These are phyloP conservation scores for Erodium trifolium DNA, from an alignment of 441 rosid genomes.

Conservation along the genomic window DNA sequence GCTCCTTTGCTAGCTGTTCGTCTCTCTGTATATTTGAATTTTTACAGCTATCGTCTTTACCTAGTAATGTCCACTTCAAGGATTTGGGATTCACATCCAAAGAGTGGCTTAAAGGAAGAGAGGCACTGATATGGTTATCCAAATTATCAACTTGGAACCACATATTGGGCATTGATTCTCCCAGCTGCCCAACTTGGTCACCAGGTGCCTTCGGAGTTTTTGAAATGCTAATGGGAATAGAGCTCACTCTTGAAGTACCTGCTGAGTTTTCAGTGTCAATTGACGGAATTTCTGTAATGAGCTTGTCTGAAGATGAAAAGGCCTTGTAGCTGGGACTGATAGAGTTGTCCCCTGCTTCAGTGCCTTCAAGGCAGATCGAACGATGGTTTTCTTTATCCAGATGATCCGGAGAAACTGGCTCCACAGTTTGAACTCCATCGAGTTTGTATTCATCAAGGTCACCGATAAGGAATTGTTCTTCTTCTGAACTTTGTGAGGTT, in stretches of 20 bases:
- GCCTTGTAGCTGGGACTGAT: slow-evolving; percentile 20
- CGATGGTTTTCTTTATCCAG: slow-evolving; percentile 22
- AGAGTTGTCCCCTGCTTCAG: slow-evolving; percentile 20
- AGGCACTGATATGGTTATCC: slow-evolving; percentile 18
- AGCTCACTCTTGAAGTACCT: slow-evolving; percentile 26
- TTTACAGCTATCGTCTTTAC: slow-evolving; percentile 28
- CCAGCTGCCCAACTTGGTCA: slow-evolving; percentile 35
- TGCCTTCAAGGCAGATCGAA: slow-evolving; percentile 19
- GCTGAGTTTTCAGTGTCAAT: slow-evolving; percentile 22
- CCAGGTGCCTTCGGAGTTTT: slow-evolving; percentile 21
- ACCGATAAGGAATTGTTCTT: slow-evolving; percentile 63
- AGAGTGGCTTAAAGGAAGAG: slow-evolving; percentile 53
- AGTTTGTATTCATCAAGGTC: slow-evolving; percentile 46
- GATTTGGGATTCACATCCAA: slow-evolving; percentile 40
- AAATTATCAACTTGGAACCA: slow-evolving; percentile 29
- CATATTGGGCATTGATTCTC: slow-evolving; percentile 66
- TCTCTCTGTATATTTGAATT: slow-evolving; percentile 27
- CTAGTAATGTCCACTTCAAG: slow-evolving; percentile 29
- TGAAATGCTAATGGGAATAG: slow-evolving; percentile 49
- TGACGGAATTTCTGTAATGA: slow-evolving; percentile 22
- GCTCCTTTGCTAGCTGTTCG: slow-evolving; percentile 26
- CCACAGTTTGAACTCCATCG: slow-evolving; percentile 19
- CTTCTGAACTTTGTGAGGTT: slow-evolving; percentile 47
- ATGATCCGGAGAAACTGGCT: slow-evolving; percentile 23
- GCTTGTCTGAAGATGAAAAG: slow-evolving; percentile 21